phyloP scores from a whole-genome alignment of 2,329 filamentous ascomycete species.

The Paecilomyces sp. region DNA sequence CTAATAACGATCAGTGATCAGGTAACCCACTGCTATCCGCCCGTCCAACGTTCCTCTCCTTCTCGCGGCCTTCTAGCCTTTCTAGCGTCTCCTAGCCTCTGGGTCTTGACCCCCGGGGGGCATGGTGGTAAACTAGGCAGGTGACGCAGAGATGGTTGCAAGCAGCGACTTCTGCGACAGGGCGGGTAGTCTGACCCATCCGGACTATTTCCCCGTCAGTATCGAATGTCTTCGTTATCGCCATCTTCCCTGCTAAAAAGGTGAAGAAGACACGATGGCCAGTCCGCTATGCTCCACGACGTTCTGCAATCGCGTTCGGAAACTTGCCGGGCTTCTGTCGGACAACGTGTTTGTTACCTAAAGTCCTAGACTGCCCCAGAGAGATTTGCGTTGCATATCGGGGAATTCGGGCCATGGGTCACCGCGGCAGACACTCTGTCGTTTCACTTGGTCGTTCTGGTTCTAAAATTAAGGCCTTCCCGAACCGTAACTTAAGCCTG shows the following conservation, averaged over 20 bases:
- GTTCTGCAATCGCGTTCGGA: not conserved
- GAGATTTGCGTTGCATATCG: not conserved
- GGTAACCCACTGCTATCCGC: constrained; percentile 3
- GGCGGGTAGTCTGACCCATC: not conserved
- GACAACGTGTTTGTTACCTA: not conserved
- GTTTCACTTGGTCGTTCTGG: not conserved
- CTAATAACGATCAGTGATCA: constrained; percentile 1
- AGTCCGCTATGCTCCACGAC: not conserved
- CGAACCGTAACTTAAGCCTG: not conserved
- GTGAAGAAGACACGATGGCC: not conserved
- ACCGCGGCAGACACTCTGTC: not conserved
- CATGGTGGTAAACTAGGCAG: not conserved
- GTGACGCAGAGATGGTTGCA: not conserved
- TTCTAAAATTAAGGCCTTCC: not conserved
- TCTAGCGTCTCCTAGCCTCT: constrained; percentile 4
- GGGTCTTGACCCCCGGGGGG: not conserved
- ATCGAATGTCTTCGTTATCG: not conserved
- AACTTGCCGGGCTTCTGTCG: not conserved
- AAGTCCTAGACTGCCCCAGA: not conserved
- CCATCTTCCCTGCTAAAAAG: not conserved
- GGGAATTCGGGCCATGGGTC: not conserved
- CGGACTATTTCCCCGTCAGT: not conserved
- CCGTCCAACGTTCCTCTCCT: not conserved
- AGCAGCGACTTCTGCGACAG: not conserved
- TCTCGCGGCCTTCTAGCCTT: constrained; percentile 4